These are phyloP conservation scores for Dendrobium catenatum DNA, from an alignment of 106 monocot species.

Conservation along the genomic window DNA sequence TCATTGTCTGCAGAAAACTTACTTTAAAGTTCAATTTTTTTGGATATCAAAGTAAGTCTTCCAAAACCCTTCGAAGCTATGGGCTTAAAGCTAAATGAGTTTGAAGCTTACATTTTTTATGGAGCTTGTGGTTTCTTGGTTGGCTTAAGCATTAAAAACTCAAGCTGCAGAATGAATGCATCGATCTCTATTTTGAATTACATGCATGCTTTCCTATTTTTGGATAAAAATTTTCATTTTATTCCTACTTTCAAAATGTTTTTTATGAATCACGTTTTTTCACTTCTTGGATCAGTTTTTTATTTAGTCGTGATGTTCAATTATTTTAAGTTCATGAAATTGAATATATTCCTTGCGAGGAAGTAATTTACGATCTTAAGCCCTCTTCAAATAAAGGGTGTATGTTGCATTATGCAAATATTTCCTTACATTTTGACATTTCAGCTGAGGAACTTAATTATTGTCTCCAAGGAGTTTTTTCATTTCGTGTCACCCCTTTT, in stretches of 20 bases:
- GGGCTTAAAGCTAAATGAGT: not conserved
- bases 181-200: not conserved
- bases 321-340: too few species aligned
- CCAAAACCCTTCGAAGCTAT: not conserved
- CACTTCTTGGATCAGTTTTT: not conserved
- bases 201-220: not conserved
- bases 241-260: not conserved
- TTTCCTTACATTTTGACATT: not conserved
- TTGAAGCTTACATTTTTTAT: not conserved
- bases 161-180: too few species aligned
- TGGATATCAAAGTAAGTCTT: not conserved
- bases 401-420: too few species aligned
- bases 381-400: not conserved
- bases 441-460: not conserved
- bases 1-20: not conserved
- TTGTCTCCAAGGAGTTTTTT: not conserved
- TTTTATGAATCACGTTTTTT: not conserved
- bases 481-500: not conserved
- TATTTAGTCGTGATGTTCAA: not conserved
- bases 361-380: not conserved
- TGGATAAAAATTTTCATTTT: not conserved
- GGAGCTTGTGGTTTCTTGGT: not conserved
- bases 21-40: not conserved
- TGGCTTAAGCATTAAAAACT: not conserved
- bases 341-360: not conserved